These are phyloP conservation scores for Pythium folliculosum DNA, from an alignment of 352 stramenopile genomes.

Conservation along the genomic window DNA sequence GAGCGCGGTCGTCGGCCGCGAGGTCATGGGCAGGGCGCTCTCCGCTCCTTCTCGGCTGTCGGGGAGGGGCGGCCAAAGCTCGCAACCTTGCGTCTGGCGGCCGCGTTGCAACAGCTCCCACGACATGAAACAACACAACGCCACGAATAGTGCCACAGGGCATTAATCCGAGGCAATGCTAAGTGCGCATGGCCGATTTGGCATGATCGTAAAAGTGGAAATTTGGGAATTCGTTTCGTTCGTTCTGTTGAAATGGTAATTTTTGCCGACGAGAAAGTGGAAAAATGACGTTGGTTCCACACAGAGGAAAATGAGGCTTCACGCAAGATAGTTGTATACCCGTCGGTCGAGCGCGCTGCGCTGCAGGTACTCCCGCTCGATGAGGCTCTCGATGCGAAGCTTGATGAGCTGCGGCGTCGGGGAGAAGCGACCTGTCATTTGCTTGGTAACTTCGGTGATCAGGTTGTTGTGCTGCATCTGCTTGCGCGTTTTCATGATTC, in stretches of 20 bases:
- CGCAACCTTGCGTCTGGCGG: slow-evolving; percentile 10
- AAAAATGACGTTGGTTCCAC: background rate
- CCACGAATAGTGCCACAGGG: background rate
- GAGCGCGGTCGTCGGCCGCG: background rate
- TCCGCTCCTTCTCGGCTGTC: background rate
- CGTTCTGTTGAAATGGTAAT: background rate
- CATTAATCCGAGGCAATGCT: slow-evolving; percentile 14
- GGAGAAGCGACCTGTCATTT: slow-evolving; percentile 92
- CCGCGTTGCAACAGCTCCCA: slow-evolving; percentile 25
- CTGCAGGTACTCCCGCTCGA: slow-evolving; percentile 99
- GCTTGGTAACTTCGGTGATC: slow-evolving; percentile 88
- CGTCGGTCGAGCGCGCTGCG: slow-evolving; percentile 90
- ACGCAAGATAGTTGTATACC: slow-evolving; percentile 98
- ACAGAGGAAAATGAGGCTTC: slow-evolving; percentile 25
- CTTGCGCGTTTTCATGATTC: slow-evolving; percentile 96
- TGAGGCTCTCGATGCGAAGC: slow-evolving; percentile 98
- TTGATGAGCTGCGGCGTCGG: slow-evolving; percentile 96
- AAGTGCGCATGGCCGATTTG: slow-evolving; percentile 17
- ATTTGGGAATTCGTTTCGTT: slow-evolving; percentile 11
- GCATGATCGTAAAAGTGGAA: background rate
- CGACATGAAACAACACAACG: slow-evolving; percentile 8
- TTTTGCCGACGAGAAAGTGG: background rate
- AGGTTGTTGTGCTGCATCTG: slow-evolving; percentile 92
- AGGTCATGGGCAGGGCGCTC: background rate
- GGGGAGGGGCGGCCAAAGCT: slow-evolving; percentile 2